phyloP scores from a whole-genome alignment of 805 yeast genomes.

The Starmerella geochares region DNA sequence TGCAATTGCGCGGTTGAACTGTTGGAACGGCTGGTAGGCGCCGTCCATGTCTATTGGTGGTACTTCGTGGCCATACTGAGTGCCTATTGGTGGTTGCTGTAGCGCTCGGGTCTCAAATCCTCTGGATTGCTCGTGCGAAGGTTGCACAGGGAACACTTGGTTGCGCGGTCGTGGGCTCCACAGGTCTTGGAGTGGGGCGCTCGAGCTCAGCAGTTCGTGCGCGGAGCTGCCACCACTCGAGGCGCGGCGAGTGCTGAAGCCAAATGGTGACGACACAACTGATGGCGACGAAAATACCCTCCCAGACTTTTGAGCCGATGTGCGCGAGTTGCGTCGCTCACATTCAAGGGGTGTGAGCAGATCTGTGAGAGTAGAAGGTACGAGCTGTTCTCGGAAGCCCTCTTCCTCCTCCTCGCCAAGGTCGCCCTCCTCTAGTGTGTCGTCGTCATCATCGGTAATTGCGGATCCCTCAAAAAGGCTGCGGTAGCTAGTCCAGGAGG shows the following conservation, averaged over 20 bases:
- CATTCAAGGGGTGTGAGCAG: conserved; percentile 73
- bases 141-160: conserved; percentile 2
- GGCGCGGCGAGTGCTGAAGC: conserved; percentile 6
- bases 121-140: background rate
- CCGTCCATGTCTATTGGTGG: conserved; percentile 7
- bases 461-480: conserved; percentile 29
- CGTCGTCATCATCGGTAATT: conserved; percentile 35
- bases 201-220: conserved; percentile 2
- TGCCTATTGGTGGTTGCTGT: conserved; percentile 2
- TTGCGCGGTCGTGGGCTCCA: conserved; percentile 8
- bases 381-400: conserved; percentile 59
- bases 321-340: conserved; percentile 54
- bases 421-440: conserved; percentile 2
- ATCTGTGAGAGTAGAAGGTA: conserved; percentile 74
- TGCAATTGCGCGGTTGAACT: conserved; percentile 8
- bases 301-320: conserved; percentile 17
- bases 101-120: background rate
- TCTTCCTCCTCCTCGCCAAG: conserved; percentile 27
- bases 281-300: conserved; percentile 17
- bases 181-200: conserved; percentile 3
- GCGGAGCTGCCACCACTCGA: background rate
- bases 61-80: background rate
- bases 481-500: conserved; percentile 6
- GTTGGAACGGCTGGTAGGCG: conserved; percentile 17
- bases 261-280: background rate